Conservation (phyloP, 2,329 filamentous ascomycete species). For the Diaporthe nobilis region DNA sequence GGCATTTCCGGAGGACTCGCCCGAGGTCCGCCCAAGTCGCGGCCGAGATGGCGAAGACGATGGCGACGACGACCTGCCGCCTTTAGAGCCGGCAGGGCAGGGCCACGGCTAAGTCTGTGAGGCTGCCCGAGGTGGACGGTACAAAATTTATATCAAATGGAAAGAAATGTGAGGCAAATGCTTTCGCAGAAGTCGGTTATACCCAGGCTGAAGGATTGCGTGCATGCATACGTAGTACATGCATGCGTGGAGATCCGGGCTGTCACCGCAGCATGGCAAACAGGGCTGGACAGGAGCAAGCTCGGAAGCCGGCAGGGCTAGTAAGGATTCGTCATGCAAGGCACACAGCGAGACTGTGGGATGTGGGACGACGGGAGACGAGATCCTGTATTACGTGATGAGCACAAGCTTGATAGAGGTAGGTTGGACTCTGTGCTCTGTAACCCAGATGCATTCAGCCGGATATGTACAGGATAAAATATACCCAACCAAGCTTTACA, state of each 20-base stretch:
- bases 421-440: background rate
- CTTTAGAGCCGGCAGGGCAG: background rate
- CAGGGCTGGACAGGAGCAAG: background rate
- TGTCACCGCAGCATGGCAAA: background rate
- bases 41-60: background rate
- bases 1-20: background rate
- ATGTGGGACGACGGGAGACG: background rate
- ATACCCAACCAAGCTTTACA: background rate
- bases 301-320: constrained; percentile 35
- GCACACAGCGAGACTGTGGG: constrained; percentile 9
- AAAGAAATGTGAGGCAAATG: background rate
- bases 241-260: background rate
- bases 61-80: background rate
- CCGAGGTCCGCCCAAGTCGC: background rate
- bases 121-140: too few relatives aligned
- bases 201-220: background rate
- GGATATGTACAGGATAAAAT: background rate
- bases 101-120: background rate
- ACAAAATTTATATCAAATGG: background rate
- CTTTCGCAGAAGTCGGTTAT: background rate
- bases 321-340: constrained; percentile 35
- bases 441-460: background rate
- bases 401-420: background rate
- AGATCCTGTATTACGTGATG: constrained; percentile 13
- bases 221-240: constrained; percentile 4